Evolutionary conservation across 768 basidiomycete genomes (phyloP).

Genomic region (Lyophyllum atratum): DNA sequence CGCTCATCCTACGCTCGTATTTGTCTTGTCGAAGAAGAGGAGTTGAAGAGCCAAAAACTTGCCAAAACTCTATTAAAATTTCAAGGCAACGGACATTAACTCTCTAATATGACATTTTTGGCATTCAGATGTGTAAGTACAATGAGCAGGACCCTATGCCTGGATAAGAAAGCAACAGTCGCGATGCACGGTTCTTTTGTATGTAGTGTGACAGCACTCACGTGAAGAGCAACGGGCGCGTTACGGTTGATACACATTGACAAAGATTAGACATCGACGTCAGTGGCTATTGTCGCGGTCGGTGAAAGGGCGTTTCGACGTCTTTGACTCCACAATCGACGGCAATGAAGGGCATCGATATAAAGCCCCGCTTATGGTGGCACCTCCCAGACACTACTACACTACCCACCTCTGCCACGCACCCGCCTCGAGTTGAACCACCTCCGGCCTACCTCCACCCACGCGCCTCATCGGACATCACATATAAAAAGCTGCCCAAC

Average conservation of each 20-base stretch:
- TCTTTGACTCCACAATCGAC: background rate
- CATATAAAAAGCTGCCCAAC: background rate
- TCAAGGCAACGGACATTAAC: background rate
- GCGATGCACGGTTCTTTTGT: background rate
- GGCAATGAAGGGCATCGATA: background rate
- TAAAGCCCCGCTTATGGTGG: background rate
- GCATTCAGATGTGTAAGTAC: too few species aligned
- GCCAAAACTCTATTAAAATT: too few species aligned
- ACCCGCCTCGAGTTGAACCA: background rate
- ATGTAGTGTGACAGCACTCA: background rate
- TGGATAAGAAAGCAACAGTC: too few species aligned
- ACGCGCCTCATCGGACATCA: background rate
- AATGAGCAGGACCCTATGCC: too few species aligned
- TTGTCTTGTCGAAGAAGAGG: too few species aligned
- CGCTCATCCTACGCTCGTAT: too few species aligned
- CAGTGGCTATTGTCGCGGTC: background rate
- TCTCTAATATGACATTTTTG: too few species aligned
- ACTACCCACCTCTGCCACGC: background rate
- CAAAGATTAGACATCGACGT: too few species aligned
- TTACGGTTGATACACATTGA: too few species aligned
- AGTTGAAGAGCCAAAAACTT: too few species aligned
- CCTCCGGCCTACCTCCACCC: background rate
- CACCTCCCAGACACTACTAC: background rate
- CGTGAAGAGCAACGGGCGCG: background rate
- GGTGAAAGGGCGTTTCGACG: background rate